Evolutionary conservation across 176 grass and related monocot species (phyloP), one percentile per base, ranked within the genome.

Genomic region (Triticum turgidum): DNA sequence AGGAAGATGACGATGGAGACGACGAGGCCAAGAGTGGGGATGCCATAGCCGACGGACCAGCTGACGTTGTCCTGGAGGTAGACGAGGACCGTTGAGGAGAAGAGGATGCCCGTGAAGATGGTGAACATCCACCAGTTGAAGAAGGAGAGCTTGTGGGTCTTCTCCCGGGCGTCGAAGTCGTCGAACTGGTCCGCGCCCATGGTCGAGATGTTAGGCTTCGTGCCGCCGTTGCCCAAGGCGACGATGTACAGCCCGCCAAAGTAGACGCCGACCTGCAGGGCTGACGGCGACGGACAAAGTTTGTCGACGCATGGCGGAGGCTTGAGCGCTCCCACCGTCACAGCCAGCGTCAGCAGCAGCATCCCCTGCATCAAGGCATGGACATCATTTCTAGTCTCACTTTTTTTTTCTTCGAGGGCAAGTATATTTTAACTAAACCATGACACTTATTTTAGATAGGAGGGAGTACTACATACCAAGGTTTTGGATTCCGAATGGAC

Each of bases 61-160:
- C 84, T 82, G 7, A 90, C 76, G 33, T 90, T 93, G 49, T 93
- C 91, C 86, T 93, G 88, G 34, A 89, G 45, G 76, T 89, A 89
- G 27, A 89, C 82, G 27, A 89, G 64, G 56, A 85, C 65, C 2
- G 82, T 80, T 27, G 61, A 72, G 41, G 87, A 82, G 56, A 89
- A 84, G 58, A 89, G 75, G 17, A 78, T 76, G 65, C 87, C 87
- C 9, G 51, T 13, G 82, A 73, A 85, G 65, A 89, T 74, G 82
- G 80, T 67, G 87, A 89, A 89, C 87, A 89, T 80, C 87, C 82
- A 86, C 88, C 88, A 90, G 70, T 90, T 90, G 83, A 90, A 90
- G 83, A 90, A 86, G 56, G 88, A 90, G 32, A 81, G 29, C 70
- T 90, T 90, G 13, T 82, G 83, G 24, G 7, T 64, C 41, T 64